Conservation (phyloP, 2,329 filamentous ascomycete genomes). For the Penicillium sp. region DNA sequence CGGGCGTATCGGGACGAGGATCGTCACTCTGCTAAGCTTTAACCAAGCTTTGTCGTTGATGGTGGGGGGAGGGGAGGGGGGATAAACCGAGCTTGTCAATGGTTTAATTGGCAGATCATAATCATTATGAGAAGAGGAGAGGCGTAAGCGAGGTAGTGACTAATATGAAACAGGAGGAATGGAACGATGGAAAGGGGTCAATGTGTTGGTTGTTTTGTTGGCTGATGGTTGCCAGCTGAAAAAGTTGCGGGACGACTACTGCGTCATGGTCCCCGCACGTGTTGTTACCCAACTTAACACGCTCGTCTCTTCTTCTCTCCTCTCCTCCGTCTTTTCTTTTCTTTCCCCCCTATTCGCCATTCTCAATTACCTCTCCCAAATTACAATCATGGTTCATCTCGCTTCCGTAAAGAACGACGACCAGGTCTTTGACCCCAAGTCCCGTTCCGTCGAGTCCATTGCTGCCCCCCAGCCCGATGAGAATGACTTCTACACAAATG, state of each 20-base stretch:
- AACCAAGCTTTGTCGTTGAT: slow-evolving; percentile 26
- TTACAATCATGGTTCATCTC: slow-evolving; percentile 47
- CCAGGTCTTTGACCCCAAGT: slow-evolving; percentile 44
- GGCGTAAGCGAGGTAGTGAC: background rate
- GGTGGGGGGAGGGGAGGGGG: too few species aligned
- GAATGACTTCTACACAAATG: slow-evolving; percentile 70
- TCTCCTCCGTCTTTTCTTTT: background rate
- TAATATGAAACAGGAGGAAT: slow-evolving; percentile 1
- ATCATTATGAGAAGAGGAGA: background rate
- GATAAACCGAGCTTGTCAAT: background rate
- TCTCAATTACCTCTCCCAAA: background rate
- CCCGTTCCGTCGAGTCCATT: slow-evolving; percentile 55
- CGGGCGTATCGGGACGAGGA: slow-evolving; percentile 23
- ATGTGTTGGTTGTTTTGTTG: background rate
- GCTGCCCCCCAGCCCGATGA: slow-evolving; percentile 47
- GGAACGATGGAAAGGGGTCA: background rate
- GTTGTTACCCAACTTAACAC: slow-evolving; percentile 3
- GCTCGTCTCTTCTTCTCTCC: background rate
- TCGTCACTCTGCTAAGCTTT: slow-evolving; percentile 33
- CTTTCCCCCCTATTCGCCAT: background rate
- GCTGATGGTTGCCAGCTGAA: background rate
- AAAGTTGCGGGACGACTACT: background rate
- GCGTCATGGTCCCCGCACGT: slow-evolving; percentile 22
- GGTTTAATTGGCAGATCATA: background rate
- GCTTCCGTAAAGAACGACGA: slow-evolving; percentile 46